Evolutionary conservation across 2,329 filamentous ascomycete species (phyloP).

Genomic region (Daldinia sp.): DNA sequence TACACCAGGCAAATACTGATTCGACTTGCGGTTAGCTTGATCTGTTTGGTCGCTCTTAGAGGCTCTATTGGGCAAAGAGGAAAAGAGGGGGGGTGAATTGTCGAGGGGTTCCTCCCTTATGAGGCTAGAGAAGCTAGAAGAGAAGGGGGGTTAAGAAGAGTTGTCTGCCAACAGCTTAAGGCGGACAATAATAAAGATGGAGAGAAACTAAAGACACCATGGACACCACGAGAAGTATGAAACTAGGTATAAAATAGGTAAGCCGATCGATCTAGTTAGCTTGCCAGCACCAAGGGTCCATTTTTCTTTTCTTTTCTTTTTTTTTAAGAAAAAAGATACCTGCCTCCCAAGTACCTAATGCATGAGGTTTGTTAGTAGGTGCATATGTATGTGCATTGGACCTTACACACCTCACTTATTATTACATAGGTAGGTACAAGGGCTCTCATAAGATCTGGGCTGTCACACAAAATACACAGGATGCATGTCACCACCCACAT

Average conservation of each 20-base stretch:
- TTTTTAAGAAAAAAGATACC: no score
- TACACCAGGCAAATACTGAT: no score
- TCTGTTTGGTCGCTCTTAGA: neutral
- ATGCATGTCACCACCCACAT: neutral
- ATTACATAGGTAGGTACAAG: no score
- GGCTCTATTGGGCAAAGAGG: no score
- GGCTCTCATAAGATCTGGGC: neutral
- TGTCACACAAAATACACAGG: neutral
- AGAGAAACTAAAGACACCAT: no score
- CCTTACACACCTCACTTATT: neutral
- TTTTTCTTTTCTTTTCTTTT: no score
- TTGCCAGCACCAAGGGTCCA: neutral
- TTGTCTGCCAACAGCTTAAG: neutral
- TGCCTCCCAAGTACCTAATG: neutral
- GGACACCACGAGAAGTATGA: neutral
- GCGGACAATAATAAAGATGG: neutral
- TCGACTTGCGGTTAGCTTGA: neutral
- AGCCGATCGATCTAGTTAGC: slow-evolving; percentile 3
- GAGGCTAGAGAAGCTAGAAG: neutral
- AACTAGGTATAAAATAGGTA: neutral
- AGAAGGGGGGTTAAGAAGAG: neutral
- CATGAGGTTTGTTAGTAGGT: neutral
- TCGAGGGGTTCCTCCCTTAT: neutral
- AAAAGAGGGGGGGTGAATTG: no score
- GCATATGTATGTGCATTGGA: neutral